Evolutionary conservation across 2,329 filamentous ascomycete genomes (phyloP).

Genomic region (Fusarium floridanum): DNA sequence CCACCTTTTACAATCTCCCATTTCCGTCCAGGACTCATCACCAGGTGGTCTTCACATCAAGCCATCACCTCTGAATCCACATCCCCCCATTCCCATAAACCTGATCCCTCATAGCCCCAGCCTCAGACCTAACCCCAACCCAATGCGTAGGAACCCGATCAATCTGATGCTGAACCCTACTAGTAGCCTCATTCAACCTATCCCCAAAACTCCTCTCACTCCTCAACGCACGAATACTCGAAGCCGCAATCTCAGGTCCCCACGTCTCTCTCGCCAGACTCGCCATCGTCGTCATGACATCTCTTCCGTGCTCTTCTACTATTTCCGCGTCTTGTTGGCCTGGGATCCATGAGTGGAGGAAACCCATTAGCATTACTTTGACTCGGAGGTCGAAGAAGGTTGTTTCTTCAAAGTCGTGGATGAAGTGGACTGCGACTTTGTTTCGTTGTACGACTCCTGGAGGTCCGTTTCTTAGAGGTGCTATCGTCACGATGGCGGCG

Average conservation of each 20-base stretch:
- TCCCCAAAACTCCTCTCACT: constrained; percentile 59
- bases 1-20: background rate
- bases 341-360: constrained; percentile 57
- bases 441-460: constrained; percentile 63
- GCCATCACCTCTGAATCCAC: constrained; percentile 55
- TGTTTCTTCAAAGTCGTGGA: constrained; percentile 62
- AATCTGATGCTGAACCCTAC: constrained; percentile 65
- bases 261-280: constrained; percentile 62
- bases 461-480: constrained; percentile 60
- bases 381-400: constrained; percentile 60
- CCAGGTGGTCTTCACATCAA: too few relatives aligned
- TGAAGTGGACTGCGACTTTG: constrained; percentile 65
- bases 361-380: constrained; percentile 71
- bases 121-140: constrained; percentile 68
- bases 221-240: constrained; percentile 54
- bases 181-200: constrained; percentile 61
- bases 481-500: constrained; percentile 69
- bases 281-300: constrained; percentile 59
- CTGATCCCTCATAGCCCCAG: constrained; percentile 62
- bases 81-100: constrained; percentile 63
- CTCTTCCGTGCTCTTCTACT: constrained; percentile 51
- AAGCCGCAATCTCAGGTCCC: constrained; percentile 56
- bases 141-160: constrained; percentile 71
- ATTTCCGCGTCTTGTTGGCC: constrained; percentile 37
- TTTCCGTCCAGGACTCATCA: too few relatives aligned